Base-by-base conservation (phyloP, 805 yeast genomes). In the Osmozyma mogii region DNA sequence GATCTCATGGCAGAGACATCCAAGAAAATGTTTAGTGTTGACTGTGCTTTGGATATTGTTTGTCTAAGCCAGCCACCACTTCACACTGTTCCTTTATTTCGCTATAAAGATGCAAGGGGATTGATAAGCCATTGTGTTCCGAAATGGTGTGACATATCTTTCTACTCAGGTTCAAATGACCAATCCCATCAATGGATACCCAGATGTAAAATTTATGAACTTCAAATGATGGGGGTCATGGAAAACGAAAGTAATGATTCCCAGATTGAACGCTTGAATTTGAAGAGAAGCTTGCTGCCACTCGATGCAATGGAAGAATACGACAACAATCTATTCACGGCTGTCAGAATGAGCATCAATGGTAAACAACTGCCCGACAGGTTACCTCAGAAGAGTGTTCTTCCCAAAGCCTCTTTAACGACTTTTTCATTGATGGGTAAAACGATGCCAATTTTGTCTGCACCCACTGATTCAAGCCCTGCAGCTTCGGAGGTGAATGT, bases 221-320 rank as follows among this genome's bases (percentile, higher is more conserved):
- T 92, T 12, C 97, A 92, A 52, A 92, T 92, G 96, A 89, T 89
- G 94, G 97, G 97, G 0, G 72, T 92, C 6, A 85, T 89, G 79
- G 97, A 89, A 45, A 84, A 84, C 44, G 96, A 92, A 46, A 62
- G 78, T 34, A 75, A 77, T 40, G 74, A 80, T 9, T 72, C 81
- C 6, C 72, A 76, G 6, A 70, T 88, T 8, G 78, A 76, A 11
- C 68, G 78, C 29, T 56, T 87, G 29, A 66, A 61, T 9, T 52
- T 37, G 28, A 47, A 25, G 33, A 48, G 38, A 15, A 49, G 58
- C 4, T 50, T 50, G 28, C 61, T 78, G 0, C 61, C 78, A 21
- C 41, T 66, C 1, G 79, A 75, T 21, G 68, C 77, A 5, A 83
- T 84, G 81, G 72, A 71, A 17, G 58, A 57, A 2, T 83, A 84